These are phyloP conservation scores for Phytophthora sp. DNA, from an alignment of 352 stramenopile species.

Conservation along the genomic window DNA sequence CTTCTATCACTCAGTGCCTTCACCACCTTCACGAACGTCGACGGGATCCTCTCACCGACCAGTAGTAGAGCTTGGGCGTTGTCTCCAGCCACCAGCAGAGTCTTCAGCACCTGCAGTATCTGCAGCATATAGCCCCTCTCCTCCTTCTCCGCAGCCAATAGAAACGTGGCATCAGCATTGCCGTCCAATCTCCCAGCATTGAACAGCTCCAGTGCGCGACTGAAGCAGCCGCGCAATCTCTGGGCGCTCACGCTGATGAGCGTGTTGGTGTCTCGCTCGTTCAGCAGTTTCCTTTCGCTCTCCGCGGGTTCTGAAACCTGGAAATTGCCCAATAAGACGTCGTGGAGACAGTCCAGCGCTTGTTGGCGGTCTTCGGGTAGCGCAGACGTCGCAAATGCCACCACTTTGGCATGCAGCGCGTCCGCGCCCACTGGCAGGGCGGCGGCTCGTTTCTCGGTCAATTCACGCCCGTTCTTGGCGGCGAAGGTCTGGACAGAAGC, in stretches of 20 bases:
- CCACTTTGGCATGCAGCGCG: constrained; percentile 19
- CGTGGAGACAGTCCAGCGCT: constrained; percentile 7
- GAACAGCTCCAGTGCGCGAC: constrained; percentile 44
- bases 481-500: constrained; percentile 10
- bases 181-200: constrained; percentile 41
- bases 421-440: background rate
- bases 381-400: constrained; percentile 22
- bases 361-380: background rate
- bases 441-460: constrained; percentile 14
- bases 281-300: constrained; percentile 3
- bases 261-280: constrained; percentile 20
- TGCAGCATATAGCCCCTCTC: constrained; percentile 18
- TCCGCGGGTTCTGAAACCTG: background rate
- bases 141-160: constrained; percentile 12
- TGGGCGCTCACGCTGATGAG: constrained; percentile 44
- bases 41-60: constrained; percentile 57
- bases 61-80: constrained; percentile 40
- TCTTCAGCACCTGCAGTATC: constrained; percentile 38
- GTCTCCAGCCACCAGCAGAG: constrained; percentile 28
- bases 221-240: constrained; percentile 39
- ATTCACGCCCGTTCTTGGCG: background rate
- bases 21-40: constrained; percentile 58
- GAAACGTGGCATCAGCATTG: constrained; percentile 9
- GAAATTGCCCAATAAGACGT: background rate
- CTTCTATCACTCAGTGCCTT: constrained; percentile 41